phyloP scores from a whole-genome alignment of 257 asterid genomes.

The Nicotiana tomentosiformis region DNA sequence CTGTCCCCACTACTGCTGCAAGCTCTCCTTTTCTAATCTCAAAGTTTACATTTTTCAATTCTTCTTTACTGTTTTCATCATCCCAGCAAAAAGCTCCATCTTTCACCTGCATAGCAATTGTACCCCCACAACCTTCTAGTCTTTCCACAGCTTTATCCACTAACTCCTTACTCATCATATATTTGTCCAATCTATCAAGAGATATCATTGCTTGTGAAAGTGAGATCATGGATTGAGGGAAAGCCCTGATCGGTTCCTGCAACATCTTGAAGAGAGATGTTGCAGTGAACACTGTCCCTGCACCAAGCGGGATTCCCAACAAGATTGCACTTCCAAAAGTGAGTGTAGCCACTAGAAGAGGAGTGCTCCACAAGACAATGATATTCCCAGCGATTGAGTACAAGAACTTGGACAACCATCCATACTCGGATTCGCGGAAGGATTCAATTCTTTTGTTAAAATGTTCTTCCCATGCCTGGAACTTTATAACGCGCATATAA shows the following conservation, averaged over 20 bases:
- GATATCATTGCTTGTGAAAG: slow-evolving; percentile 89
- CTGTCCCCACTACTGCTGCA: slow-evolving; percentile 86
- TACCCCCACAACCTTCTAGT: slow-evolving; percentile 49
- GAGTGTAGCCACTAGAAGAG: slow-evolving; percentile 55
- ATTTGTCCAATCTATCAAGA: slow-evolving; percentile 70
- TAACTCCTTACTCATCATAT: slow-evolving; percentile 78
- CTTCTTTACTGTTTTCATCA: slow-evolving; percentile 55
- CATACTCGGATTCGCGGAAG: slow-evolving; percentile 53
- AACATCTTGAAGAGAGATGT: slow-evolving; percentile 66
- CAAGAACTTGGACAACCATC: slow-evolving; percentile 71
- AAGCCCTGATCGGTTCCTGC: slow-evolving; percentile 84
- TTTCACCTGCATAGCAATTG: slow-evolving; percentile 56
- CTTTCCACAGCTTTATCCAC: slow-evolving; percentile 60
- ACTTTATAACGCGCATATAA: slow-evolving; percentile 86
- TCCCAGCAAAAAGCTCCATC: slow-evolving; percentile 83
- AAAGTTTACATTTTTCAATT: slow-evolving; percentile 45
- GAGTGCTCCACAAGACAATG: slow-evolving; percentile 76
- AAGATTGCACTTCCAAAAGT: slow-evolving; percentile 70
- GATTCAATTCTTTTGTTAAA: slow-evolving; percentile 73
- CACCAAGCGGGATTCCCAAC: slow-evolving; percentile 59
- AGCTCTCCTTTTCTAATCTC: slow-evolving; percentile 67
- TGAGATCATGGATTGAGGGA: slow-evolving; percentile 91
- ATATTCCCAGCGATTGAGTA: slow-evolving; percentile 55
- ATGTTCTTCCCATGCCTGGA: slow-evolving; percentile 98
- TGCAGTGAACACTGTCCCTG: slow-evolving; percentile 77